Base-by-base conservation (phyloP, 306 rosid species). In the barrel medic (Medicago truncatula) region DNA sequence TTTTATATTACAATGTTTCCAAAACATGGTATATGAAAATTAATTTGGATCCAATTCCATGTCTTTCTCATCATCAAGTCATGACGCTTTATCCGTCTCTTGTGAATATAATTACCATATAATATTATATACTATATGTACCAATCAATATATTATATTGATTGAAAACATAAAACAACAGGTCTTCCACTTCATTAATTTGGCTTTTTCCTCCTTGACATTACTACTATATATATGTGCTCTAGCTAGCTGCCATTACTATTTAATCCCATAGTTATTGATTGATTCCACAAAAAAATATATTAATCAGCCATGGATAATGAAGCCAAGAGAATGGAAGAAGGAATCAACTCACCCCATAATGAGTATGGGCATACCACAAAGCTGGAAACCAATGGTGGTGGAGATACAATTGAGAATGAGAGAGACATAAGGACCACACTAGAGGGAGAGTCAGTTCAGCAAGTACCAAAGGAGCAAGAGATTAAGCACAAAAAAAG, bases 311-410 rank as follows among this genome's bases (percentile, higher is more conserved):
- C 3, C 50, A 64, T 39, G 89, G 87, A 87, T n/a, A n/a, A n/a
- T 79, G 89, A 81, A 20, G 81, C 79, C 34, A 87, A 77, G 82
- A 88, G 70, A 78, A 72, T 87, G 84, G 96, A 89, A 82, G 96
- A 88, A 81, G 93, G 90, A 14, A 38, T 52, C 47, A 61, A 50
- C 3, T 47, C 74, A 50, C 49, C 73, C 41, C 43, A 66, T 58
- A 62, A 50, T 49, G 76, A n/a, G 12, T 40, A 40, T 41, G 3
- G 12, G 23, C 40, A 20, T 39, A 67, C 11, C 16, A 62, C 66
- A 54, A 61, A 56, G 53, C 1, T 11, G 25, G 62, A 74, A 46
- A 58, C 56, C 14, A 67, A 31, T 3, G 14, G 67, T 5, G 80
- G 62, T 63, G 69, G 67, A 57, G 86, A 77, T 79, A 70, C 18